Base-by-base conservation (phyloP, 345 rosid genomes). In the Sonneratia alba region DNA sequence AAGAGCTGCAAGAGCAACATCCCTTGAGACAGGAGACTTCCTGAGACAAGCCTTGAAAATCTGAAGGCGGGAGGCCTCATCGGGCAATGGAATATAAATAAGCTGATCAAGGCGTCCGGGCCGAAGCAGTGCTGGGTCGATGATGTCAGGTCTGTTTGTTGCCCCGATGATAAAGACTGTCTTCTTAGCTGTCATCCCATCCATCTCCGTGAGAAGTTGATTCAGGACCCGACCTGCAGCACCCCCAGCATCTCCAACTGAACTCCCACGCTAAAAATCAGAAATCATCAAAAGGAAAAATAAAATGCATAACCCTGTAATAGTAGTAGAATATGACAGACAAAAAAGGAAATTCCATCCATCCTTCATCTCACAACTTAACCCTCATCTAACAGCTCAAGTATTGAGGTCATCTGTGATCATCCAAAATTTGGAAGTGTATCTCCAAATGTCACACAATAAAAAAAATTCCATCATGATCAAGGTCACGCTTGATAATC, bases 161-260 rank as follows among this genome's bases (percentile, higher is more conserved):
- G 98, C 93, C 49, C 98, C 98, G 59, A 93, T 93, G 7, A 93
- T 93, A 81, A 93, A 93, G 22, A 91, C 98, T 0, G 98, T 93
- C 77, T 93, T 93, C 85, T 91, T 93, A 0, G 92, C 98, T 5
- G 91, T 81, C 98, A 93, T 93, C 73, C 98, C 98, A 73, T 93
- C 98, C 98, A 93, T 93, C 77, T 93, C 97, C 0, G 98, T 93
- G 73, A 93, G 79, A 77, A 91, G 98, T 79, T 93, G 97, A 77
- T 91, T 93, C 83, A 93, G 71, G 49, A 93, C 97, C 81, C 97
- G 85, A 74, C 91, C 98, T 51, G 98, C 98, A 62, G 98, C 98
- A 79, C 98, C 98, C 1, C 97, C 97, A 21, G 96, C 98, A 82
- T 93, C 98, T 61, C 94, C 91, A 15, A 74, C 86, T 27, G 96